phyloP scores from a whole-genome alignment of 2,329 filamentous ascomycete genomes.

The Hypoxylon sp. region DNA sequence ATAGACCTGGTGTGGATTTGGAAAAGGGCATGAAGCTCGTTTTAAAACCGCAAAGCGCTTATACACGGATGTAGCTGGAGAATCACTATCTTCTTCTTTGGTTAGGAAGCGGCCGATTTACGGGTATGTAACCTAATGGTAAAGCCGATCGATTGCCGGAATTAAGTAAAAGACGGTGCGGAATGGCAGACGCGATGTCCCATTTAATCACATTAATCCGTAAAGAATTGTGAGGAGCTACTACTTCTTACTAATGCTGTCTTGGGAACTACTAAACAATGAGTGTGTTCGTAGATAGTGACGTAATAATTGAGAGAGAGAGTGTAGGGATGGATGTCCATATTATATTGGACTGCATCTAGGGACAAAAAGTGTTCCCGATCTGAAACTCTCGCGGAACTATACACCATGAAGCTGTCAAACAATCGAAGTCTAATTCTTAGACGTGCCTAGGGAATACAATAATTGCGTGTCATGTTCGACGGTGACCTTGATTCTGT shows the following conservation, averaged over 20 bases:
- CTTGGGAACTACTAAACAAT: neutral
- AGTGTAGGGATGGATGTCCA: neutral
- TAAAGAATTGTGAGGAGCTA: neutral
- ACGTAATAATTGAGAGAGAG: neutral
- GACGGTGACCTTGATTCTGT: neutral
- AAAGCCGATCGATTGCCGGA: conserved; percentile 21
- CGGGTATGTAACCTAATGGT: conserved; percentile 1
- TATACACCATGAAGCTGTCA: neutral
- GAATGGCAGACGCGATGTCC: neutral
- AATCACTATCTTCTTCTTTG: neutral
- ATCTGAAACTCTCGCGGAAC: neutral
- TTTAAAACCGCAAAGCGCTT: conserved; percentile 25
- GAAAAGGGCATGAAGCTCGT: conserved; percentile 18
- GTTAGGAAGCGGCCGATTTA: neutral
- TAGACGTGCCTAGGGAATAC: neutral
- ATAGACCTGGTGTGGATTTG: conserved; percentile 1
- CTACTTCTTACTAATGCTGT: neutral
- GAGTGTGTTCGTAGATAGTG: neutral
- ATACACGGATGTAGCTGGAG: conserved; percentile 25
- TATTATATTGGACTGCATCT: neutral
- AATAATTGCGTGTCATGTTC: neutral
- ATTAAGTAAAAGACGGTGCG: conserved; percentile 20
- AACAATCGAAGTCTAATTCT: neutral
- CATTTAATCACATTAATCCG: neutral
- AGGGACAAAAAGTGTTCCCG: conserved; percentile 2